Percentiles rank a stretch among this genome's conserved stretches.
phyloP scores from a whole-genome alignment of 2,329 filamentous ascomycete genomes.

The Hypoxylon sp. region DNA sequence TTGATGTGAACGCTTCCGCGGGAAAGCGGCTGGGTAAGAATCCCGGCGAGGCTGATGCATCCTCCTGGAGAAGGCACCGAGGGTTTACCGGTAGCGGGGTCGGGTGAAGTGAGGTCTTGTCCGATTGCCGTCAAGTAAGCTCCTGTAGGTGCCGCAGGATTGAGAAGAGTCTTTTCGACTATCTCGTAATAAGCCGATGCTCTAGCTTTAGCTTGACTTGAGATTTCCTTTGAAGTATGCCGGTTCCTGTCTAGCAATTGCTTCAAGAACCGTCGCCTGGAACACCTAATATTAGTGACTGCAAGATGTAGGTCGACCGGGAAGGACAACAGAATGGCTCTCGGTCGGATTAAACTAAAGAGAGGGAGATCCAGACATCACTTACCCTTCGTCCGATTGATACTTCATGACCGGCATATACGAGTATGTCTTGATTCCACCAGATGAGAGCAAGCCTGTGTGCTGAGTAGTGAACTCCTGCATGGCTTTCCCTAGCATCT shows the following conservation, averaged over 20 bases:
- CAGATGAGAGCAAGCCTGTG: constrained; percentile 24
- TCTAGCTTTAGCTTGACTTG: background rate
- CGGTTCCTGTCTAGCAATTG: constrained; percentile 14
- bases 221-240: background rate
- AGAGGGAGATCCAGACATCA: too few species aligned
- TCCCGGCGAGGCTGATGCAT: constrained; percentile 13
- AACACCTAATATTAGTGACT: too few species aligned
- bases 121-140: constrained; percentile 21
- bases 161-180: constrained; percentile 24
- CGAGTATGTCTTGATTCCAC: constrained; percentile 29
- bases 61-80: constrained; percentile 14
- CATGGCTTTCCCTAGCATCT: constrained; percentile 22
- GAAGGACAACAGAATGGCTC: too few species aligned
- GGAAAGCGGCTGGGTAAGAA: constrained; percentile 30
- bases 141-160: constrained; percentile 15
- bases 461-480: constrained; percentile 21
- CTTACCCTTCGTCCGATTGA: background rate
- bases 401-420: constrained; percentile 27
- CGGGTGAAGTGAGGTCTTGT: constrained; percentile 11
- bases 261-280: too few species aligned
- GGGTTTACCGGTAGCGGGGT: constrained; percentile 13
- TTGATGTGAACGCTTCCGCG: constrained; percentile 31
- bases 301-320: too few species aligned
- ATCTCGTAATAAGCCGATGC: constrained; percentile 18
- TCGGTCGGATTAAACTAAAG: too few species aligned